These are phyloP conservation scores for Batrachochytrium dendrobatidis DNA, from an alignment of 371 early-diverging fungal genomes.

Conservation along the genomic window DNA sequence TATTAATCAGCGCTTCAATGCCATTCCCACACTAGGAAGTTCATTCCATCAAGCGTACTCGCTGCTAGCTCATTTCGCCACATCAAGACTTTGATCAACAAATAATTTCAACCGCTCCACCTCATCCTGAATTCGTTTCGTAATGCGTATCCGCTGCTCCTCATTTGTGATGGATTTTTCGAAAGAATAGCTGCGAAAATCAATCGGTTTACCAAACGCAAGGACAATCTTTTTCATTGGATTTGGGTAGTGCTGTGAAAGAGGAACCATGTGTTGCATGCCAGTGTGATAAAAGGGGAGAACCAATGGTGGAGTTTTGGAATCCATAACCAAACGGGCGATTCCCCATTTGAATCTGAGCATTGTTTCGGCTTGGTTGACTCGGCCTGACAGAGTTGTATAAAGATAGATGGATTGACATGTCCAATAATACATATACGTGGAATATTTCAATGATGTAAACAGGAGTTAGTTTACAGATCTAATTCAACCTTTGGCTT, in stretches of 20 bases:
- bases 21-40: too few species aligned
- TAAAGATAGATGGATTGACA: slow-evolving; percentile 3
- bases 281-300: slow-evolving; percentile 64
- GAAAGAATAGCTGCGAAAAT: slow-evolving; percentile 33
- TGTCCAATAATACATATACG: not conserved
- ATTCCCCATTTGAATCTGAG: slow-evolving; percentile 85
- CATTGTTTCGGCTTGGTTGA: slow-evolving; percentile 58
- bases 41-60: too few species aligned
- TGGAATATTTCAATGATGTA: not conserved
- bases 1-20: too few species aligned
- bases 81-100: too few species aligned
- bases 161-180: not conserved
- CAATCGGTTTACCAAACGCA: slow-evolving; percentile 59
- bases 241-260: slow-evolving; percentile 11
- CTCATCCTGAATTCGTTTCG: not conserved
- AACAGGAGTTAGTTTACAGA: not conserved
- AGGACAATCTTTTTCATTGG: slow-evolving; percentile 19
- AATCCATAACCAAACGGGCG: slow-evolving; percentile 73
- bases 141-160: not conserved
- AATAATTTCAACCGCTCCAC: not conserved
- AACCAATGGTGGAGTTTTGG: slow-evolving; percentile 53
- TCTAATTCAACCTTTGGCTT: not conserved
- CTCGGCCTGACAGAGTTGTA: slow-evolving; percentile 29
- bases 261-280: slow-evolving; percentile 46
- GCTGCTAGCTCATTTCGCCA: too few species aligned